These are phyloP conservation scores for Cicer pinnatifidum DNA, from an alignment of 306 rosid species.

Conservation along the genomic window DNA sequence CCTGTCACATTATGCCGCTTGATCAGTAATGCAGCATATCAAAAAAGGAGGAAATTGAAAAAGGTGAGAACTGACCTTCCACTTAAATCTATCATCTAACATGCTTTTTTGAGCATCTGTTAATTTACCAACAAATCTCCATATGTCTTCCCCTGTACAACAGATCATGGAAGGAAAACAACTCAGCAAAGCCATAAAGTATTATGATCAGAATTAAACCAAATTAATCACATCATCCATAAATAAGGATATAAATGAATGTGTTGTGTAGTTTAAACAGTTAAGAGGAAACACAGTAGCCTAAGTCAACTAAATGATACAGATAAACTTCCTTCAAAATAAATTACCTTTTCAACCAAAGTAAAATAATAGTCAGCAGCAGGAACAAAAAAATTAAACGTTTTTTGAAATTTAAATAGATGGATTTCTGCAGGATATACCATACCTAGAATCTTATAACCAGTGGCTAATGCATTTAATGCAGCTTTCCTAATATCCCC, in stretches of 20 bases:
- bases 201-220: conserved; percentile 11
- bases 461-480: conserved; percentile 88
- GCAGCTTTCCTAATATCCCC: conserved; percentile 98
- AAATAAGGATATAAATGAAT: not conserved
- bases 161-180: conserved; percentile 11
- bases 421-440: conserved; percentile 22
- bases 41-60: conserved; percentile 11
- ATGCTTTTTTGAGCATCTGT: conserved; percentile 98
- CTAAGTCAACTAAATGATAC: conserved; percentile 20
- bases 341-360: not conserved
- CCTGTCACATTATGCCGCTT: conserved; percentile 53
- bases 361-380: not conserved
- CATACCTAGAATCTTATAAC: conserved; percentile 98
- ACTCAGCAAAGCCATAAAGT: conserved; percentile 25
- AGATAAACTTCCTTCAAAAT: not conserved
- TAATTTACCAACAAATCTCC: conserved; percentile 95
- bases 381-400: not conserved
- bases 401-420: not conserved
- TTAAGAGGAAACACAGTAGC: not conserved
- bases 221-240: conserved; percentile 28
- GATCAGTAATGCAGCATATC: conserved; percentile 30
- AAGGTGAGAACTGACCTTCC: conserved; percentile 69
- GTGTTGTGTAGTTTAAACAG: not conserved
- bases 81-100: conserved; percentile 95
- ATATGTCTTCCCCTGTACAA: conserved; percentile 87